A percentile compares a stretch with the other conserved stretches of the same genome.
Evolutionary conservation across 2,329 filamentous ascomycete species (phyloP).

Genomic region (Fusarium sterilihyphosum): DNA sequence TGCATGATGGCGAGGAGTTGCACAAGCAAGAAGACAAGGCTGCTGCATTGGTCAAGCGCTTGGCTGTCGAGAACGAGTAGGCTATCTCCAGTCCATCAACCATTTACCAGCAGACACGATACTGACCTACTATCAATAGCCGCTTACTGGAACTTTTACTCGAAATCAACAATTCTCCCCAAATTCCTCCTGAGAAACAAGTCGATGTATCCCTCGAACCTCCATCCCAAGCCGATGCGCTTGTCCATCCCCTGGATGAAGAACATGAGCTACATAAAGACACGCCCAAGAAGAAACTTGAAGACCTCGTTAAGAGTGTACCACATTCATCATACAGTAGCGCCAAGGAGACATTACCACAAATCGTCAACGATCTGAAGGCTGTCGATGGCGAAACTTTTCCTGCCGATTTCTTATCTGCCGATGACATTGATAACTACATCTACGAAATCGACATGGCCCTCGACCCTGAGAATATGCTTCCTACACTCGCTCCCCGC

Average conservation of each 20-base stretch:
- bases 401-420: conserved; percentile 73
- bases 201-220: conserved; percentile 72
- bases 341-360: conserved; percentile 71
- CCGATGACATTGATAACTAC: conserved; percentile 79
- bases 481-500: conserved; percentile 63
- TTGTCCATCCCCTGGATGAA: conserved; percentile 46
- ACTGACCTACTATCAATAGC: conserved; percentile 57
- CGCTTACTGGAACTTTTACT: conserved; percentile 88
- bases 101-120: conserved; percentile 6
- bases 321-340: conserved; percentile 62
- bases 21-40: conserved; percentile 86
- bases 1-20: conserved; percentile 82
- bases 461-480: conserved; percentile 54
- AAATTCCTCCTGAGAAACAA: conserved; percentile 78
- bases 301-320: conserved; percentile 61
- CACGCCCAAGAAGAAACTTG: conserved; percentile 58
- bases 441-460: conserved; percentile 70
- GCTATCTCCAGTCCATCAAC: conserved; percentile 45
- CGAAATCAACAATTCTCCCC: conserved; percentile 85
- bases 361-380: conserved; percentile 60
- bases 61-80: conserved; percentile 94
- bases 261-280: conserved; percentile 53
- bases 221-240: conserved; percentile 52
- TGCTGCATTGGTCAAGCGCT: conserved; percentile 79
- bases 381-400: conserved; percentile 62